Conservation (phyloP, 345 rosid species). For the Psidium friedrichsthalianum region DNA sequence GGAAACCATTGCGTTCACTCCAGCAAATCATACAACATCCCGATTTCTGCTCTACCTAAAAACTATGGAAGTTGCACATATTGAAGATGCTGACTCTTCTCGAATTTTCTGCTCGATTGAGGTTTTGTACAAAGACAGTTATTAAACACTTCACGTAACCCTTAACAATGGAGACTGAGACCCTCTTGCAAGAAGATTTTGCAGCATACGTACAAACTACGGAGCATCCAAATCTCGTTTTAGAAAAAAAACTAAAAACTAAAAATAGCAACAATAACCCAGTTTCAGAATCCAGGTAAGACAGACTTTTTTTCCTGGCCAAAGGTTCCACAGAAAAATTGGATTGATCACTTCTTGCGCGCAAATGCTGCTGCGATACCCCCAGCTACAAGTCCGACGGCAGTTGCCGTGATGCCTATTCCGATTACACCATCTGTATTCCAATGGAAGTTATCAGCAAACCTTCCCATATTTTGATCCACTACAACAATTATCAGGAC, state of each 20-base stretch:
- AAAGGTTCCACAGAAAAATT: background rate
- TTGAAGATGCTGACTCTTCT: background rate
- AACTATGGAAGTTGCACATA: background rate
- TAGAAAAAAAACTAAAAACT: background rate
- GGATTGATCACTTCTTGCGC: conserved; percentile 36
- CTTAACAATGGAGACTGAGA: background rate
- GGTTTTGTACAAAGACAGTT: background rate
- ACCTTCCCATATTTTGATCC: background rate
- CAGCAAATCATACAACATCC: background rate
- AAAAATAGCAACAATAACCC: background rate
- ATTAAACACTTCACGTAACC: background rate
- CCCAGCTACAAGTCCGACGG: conserved; percentile 64
- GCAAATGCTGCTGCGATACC: conserved; percentile 61
- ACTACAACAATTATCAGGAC: background rate
- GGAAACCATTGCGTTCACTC: background rate
- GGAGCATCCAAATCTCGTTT: background rate
- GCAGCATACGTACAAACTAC: background rate
- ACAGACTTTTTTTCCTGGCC: background rate
- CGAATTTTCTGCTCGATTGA: background rate
- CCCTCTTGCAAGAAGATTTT: background rate
- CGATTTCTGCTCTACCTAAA: background rate
- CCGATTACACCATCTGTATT: conserved; percentile 75
- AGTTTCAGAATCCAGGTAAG: background rate
- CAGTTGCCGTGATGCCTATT: conserved; percentile 72
- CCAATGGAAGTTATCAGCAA: background rate